Evolutionary conservation across 345 rosid genomes (phyloP), one percentile per base, ranked within the genome.

Genomic region (Bruguiera parviflora): DNA sequence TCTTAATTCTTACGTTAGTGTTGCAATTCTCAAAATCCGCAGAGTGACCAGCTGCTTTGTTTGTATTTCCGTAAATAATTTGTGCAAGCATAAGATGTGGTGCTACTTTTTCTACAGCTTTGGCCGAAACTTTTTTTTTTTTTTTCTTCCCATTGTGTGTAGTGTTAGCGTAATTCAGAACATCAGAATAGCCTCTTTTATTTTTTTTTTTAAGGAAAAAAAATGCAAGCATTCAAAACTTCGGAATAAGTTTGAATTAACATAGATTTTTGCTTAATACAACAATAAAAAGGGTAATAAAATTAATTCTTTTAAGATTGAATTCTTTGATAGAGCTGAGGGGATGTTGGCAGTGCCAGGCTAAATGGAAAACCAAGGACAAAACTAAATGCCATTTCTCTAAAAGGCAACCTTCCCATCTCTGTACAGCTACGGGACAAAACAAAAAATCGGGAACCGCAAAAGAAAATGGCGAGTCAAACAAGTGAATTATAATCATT

Each of bases 401-500:
- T 39, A 39, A 22, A 58, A n/a, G 58, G 1, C 35, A 21, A 1
- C 28, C 13, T 55, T 5, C 78, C 68, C 28, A n/a, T 27, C 37
- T 32, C 66, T 73, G 56, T 62, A 67, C 77, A 73, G 2, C 37
- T 73, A 28, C 16, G 11, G 18, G 33, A 62, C 68, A 61, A 60
- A 70, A 75, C 39, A 29, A 56, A 56, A 55, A 22, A 8, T 25
- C 1, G 13, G 25, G 27, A 15, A 18, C 0, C 59, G 9, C 16
- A 24, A 19, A 31, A 39, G 25, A 64, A 47, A 15, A 15, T n/a
- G 28, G 64, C 21, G 10, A 43, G 67, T 64, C 61, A 75, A 53
- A 76, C 84, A 16, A 61, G 65, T 58, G 39, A 75, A 57, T 53
- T 18, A 70, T 60, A 21, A 71, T 68, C 49, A 61, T 69, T 46